Percentiles rank a stretch among this genome's conserved stretches.
phyloP scores from a whole-genome alignment of 768 basidiomycete species.

The Cystobasidium tubakii region DNA sequence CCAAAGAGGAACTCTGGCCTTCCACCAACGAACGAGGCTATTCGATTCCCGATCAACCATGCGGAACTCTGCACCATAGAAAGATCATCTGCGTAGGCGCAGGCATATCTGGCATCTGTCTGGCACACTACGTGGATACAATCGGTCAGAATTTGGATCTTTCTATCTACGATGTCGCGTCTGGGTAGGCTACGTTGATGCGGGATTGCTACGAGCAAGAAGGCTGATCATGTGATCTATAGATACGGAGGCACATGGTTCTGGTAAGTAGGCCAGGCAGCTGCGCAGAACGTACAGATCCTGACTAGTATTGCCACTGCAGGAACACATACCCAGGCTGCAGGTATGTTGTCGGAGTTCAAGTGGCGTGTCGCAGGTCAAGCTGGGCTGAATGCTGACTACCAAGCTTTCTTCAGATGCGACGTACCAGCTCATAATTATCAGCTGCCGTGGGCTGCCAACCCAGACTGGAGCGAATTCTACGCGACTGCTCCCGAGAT shows the following conservation, averaged over 20 bases:
- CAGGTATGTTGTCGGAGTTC: background rate
- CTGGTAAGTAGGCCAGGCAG: background rate
- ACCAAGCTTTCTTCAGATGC: background rate
- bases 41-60: background rate
- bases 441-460: constrained; percentile 7
- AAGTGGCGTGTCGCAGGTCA: background rate
- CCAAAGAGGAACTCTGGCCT: background rate
- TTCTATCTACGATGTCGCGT: background rate
- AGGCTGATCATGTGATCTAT: constrained; percentile 12
- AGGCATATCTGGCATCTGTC: constrained; percentile 12
- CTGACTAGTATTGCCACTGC: background rate
- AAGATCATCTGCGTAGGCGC: constrained; percentile 13
- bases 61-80: constrained; percentile 4
- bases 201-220: background rate
- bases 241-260: constrained; percentile 17
- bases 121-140: constrained; percentile 1
- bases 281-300: background rate
- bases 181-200: background rate
- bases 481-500: constrained; percentile 10
- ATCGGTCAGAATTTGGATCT: background rate
- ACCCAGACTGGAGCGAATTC: background rate
- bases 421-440: constrained; percentile 9
- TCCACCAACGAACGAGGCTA: constrained; percentile 1
- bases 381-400: background rate
- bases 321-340: constrained; percentile 15